These are phyloP conservation scores for Macaranga tanarius DNA, from an alignment of 441 rosid genomes.

Conservation along the genomic window DNA sequence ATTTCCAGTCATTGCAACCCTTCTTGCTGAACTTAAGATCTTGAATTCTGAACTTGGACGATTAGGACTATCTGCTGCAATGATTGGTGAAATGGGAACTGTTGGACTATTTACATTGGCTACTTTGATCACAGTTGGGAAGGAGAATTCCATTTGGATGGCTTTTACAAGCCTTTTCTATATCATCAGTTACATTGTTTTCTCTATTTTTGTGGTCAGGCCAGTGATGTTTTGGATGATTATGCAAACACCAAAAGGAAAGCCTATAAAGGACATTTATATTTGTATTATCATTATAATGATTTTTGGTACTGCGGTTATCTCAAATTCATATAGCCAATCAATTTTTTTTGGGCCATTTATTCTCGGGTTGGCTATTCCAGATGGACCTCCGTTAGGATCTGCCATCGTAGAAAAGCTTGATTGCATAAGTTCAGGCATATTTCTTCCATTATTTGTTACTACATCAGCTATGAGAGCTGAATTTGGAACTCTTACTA, in stretches of 20 bases:
- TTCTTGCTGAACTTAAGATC: conserved; percentile 42
- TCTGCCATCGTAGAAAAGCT: conserved; percentile 33
- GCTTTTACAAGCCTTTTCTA: not conserved
- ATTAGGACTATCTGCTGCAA: conserved; percentile 35
- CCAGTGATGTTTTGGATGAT: conserved; percentile 37
- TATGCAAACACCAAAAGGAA: conserved; percentile 32
- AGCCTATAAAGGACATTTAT: conserved; percentile 26
- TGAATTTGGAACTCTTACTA: conserved; percentile 19
- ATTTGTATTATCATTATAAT: conserved; percentile 24
- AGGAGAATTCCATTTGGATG: not conserved
- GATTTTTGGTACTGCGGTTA: conserved; percentile 20
- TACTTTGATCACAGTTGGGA: not conserved
- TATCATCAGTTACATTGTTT: not conserved
- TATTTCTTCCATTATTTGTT: conserved; percentile 32
- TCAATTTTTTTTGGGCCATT: conserved; percentile 31
- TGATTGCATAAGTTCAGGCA: conserved; percentile 25
- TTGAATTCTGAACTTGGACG: conserved; percentile 54
- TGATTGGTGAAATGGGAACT: conserved; percentile 25
- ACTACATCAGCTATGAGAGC: conserved; percentile 13
- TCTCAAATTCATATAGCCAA: conserved; percentile 26
- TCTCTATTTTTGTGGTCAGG: conserved; percentile 30
- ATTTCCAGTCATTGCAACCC: conserved; percentile 39
- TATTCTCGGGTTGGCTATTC: conserved; percentile 37
- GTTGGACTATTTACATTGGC: not conserved
- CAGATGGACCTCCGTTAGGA: conserved; percentile 48